Conservation (phyloP, 805 yeast species). For the Sugiyamaella chiloensis region DNA sequence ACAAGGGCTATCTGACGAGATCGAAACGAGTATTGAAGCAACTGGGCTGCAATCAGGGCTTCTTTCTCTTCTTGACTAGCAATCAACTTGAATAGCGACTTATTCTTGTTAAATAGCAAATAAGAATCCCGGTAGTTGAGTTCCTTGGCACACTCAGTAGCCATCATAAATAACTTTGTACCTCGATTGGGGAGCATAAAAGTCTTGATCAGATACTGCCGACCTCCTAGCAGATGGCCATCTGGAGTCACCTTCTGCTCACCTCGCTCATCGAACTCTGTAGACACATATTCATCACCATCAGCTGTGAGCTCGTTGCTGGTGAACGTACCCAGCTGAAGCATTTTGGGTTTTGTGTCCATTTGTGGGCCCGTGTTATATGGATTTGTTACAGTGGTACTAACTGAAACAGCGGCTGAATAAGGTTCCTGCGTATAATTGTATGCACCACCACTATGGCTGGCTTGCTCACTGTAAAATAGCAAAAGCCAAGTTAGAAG, state of each 20-base stretch:
- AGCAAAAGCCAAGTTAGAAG: too few species aligned
- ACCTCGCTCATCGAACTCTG: constrained; percentile 41
- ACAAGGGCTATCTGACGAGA: constrained; percentile 36
- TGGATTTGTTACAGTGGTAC: too few species aligned
- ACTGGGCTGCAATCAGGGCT: constrained; percentile 34
- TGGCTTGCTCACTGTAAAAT: too few species aligned
- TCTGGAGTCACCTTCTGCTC: constrained; percentile 42
- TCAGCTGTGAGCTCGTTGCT: constrained; percentile 23
- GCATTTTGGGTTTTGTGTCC: constrained; percentile 14
- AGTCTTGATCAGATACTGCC: constrained; percentile 40
- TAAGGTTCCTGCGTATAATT: too few species aligned
- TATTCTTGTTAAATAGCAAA: constrained; percentile 44
- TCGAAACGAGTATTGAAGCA: constrained; percentile 32
- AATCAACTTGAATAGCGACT: constrained; percentile 37
- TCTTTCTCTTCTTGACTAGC: constrained; percentile 39
- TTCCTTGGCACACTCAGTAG: constrained; percentile 41
- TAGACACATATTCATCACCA: constrained; percentile 35
- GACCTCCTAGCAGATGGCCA: constrained; percentile 40
- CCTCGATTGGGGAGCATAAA: constrained; percentile 41
- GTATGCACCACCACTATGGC: too few species aligned
- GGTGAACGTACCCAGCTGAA: constrained; percentile 25
- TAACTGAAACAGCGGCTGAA: too few species aligned
- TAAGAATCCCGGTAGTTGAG: constrained; percentile 50
- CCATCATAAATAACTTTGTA: constrained; percentile 38
- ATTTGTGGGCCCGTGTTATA: too few species aligned